Conservation (phyloP, 176 grass and related monocot genomes). For the Secale cereale region DNA sequence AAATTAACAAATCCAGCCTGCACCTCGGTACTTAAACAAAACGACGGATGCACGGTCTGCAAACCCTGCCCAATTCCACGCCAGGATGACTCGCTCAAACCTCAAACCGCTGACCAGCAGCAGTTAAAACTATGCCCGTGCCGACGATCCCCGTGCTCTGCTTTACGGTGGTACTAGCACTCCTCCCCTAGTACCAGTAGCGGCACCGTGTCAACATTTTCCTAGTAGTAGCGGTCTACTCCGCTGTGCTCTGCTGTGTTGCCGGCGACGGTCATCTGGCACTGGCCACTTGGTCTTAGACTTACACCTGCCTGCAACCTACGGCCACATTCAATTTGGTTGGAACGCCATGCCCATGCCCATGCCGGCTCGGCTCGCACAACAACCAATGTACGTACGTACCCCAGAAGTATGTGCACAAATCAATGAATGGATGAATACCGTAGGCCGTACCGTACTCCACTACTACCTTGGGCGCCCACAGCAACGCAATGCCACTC, state of each 20-base stretch:
- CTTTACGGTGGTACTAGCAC: too few species aligned
- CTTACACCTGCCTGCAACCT: neutral
- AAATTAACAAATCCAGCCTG: too few species aligned
- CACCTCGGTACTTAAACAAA: too few species aligned
- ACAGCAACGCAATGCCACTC: neutral
- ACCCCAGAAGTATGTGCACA: neutral
- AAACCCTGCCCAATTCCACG: neutral
- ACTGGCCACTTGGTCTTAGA: neutral
- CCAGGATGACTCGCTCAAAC: neutral
- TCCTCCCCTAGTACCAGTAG: too few species aligned
- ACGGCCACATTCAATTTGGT: neutral
- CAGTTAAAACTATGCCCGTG: too few species aligned
- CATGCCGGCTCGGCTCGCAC: neutral
- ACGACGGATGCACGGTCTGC: too few species aligned
- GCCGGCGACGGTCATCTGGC: constrained; percentile 3
- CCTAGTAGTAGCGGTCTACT: too few species aligned
- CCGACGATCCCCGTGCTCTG: too few species aligned
- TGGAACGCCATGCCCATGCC: too few species aligned
- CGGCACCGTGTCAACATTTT: too few species aligned
- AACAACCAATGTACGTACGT: neutral
- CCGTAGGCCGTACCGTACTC: neutral
- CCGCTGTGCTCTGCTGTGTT: too few species aligned
- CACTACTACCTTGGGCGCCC: neutral
- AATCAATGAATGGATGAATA: neutral
- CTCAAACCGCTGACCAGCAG: too few species aligned